These are phyloP conservation scores for Penstemon newberryi DNA, from an alignment of 257 asterid genomes.

Conservation along the genomic window DNA sequence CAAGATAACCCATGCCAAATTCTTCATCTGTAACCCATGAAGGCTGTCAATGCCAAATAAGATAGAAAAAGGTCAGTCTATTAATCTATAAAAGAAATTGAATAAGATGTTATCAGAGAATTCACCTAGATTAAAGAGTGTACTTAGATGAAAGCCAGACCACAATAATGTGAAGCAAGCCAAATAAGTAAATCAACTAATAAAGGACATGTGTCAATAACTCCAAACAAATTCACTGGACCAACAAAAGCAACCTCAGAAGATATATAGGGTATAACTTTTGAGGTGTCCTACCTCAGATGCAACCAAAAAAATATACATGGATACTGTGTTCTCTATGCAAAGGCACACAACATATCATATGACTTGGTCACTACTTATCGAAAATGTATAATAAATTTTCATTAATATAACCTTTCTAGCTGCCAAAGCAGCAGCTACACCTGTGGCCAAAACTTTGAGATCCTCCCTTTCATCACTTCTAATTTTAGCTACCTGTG, in stretches of 20 bases:
- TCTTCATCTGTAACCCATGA: conserved; percentile 99
- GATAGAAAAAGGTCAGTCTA: conserved; percentile 16
- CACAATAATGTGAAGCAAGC: conserved; percentile 17
- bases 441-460: conserved; percentile 97
- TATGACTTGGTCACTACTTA: not conserved
- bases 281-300: not conserved
- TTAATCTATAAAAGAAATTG: conserved; percentile 11
- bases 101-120: conserved; percentile 1
- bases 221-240: conserved; percentile 3
- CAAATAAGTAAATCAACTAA: conserved; percentile 26
- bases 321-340: not conserved
- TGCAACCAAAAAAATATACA: conserved; percentile 10
- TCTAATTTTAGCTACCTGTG: conserved; percentile 94
- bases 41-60: conserved; percentile 53
- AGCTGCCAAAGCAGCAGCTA: conserved; percentile 94
- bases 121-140: conserved; percentile 18
- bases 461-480: conserved; percentile 99
- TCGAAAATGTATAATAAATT: not conserved
- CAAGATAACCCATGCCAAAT: conserved; percentile 97
- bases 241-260: conserved; percentile 13
- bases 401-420: conserved; percentile 66
- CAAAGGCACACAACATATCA: not conserved
- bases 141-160: conserved; percentile 14
- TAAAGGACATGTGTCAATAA: conserved; percentile 16
- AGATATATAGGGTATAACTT: conserved; percentile 11